Evolutionary conservation across 441 rosid genomes (phyloP).

Genomic region (Sinapis alba): DNA sequence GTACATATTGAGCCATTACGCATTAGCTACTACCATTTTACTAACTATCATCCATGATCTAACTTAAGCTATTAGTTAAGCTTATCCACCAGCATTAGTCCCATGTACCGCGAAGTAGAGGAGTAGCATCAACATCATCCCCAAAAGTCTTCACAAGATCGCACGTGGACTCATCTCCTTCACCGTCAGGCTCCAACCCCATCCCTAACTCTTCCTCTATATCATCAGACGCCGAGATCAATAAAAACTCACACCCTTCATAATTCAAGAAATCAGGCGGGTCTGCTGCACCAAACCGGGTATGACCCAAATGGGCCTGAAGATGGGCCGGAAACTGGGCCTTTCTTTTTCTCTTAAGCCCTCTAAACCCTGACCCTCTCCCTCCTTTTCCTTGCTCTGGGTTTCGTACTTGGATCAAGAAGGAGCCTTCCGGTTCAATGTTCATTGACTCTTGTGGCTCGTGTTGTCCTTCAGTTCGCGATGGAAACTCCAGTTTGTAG

Average conservation of each 20-base stretch:
- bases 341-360: conserved; percentile 61
- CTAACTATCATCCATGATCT: neutral
- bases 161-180: conserved; percentile 46
- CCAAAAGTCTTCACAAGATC: conserved; percentile 63
- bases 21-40: neutral
- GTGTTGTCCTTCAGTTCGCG: conserved; percentile 31
- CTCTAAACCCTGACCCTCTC: conserved; percentile 42
- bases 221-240: conserved; percentile 68
- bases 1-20: neutral
- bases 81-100: conserved; percentile 28
- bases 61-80: neutral
- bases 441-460: conserved; percentile 71
- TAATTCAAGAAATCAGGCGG: conserved; percentile 70
- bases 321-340: conserved; percentile 71
- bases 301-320: conserved; percentile 58
- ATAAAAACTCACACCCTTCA: conserved; percentile 76
- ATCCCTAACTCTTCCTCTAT: conserved; percentile 66
- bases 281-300: conserved; percentile 52
- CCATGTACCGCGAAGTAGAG: conserved; percentile 62
- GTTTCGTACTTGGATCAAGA: conserved; percentile 69
- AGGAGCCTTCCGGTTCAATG: conserved; percentile 66
- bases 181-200: conserved; percentile 49
- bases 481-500: conserved; percentile 69
- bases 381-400: conserved; percentile 48
- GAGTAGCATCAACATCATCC: conserved; percentile 45